A percentile compares a stretch with the other conserved stretches of the same genome.
These are phyloP conservation scores for Epichloe aotearoae DNA, from an alignment of 2,329 filamentous ascomycete species.

Conservation along the genomic window DNA sequence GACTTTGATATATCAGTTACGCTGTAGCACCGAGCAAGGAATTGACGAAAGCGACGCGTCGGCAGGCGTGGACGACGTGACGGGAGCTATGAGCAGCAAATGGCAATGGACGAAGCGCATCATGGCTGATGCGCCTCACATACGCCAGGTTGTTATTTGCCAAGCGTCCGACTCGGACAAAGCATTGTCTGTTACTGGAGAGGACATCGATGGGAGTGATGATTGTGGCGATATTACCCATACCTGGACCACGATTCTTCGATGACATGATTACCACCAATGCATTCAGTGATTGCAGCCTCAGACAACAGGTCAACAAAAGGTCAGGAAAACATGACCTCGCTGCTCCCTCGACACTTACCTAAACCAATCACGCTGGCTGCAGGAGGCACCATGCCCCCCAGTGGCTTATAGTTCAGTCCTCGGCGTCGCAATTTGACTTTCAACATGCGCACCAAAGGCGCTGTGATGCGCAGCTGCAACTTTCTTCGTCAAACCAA, in stretches of 20 bases:
- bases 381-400: no score
- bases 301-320: not conserved
- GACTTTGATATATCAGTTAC: not conserved
- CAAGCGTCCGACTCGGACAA: not conserved
- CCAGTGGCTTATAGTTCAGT: no score
- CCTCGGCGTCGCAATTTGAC: no score
- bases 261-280: not conserved
- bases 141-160: not conserved
- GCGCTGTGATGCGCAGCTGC: no score
- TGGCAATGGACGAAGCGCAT: constrained; percentile 2
- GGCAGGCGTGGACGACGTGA: constrained; percentile 1
- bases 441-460: no score
- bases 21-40: not conserved
- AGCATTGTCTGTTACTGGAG: not conserved
- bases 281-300: no score
- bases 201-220: not conserved
- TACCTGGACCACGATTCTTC: not conserved
- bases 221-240: not conserved
- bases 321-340: not conserved
- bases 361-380: no score
- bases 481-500: no score
- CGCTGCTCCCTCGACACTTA: not conserved
- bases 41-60: not conserved
- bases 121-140: constrained; percentile 1
- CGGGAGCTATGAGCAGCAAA: constrained; percentile 2